These are phyloP conservation scores for Prunus dulcis DNA, from an alignment of 306 rosid genomes.

Conservation along the genomic window DNA sequence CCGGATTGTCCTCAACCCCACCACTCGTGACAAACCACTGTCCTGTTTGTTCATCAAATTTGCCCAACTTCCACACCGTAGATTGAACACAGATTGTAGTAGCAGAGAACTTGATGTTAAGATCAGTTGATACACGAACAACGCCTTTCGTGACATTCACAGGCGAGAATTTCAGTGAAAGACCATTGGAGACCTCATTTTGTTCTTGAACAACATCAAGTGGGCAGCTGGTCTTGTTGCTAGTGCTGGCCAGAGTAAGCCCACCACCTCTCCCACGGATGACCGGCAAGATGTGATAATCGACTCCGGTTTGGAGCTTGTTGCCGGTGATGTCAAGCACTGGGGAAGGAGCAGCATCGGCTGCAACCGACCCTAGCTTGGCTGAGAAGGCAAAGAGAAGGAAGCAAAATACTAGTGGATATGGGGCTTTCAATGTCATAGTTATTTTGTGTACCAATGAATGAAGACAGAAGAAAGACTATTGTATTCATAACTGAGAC, in stretches of 20 bases:
- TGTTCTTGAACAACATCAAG: conserved; percentile 49
- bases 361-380: conserved; percentile 6
- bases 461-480: neutral
- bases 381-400: conserved; percentile 16
- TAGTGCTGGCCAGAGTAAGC: conserved; percentile 32
- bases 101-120: conserved; percentile 38
- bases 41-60: conserved; percentile 25
- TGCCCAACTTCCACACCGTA: conserved; percentile 49
- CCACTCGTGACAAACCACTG: conserved; percentile 48
- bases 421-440: neutral
- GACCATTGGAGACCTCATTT: conserved; percentile 35
- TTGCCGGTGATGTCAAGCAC: conserved; percentile 43
- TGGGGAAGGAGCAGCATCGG: conserved; percentile 24
- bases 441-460: neutral
- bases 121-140: conserved; percentile 40
- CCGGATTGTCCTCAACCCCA: conserved; percentile 48
- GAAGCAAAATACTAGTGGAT: neutral
- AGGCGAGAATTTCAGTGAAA: conserved; percentile 30
- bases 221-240: conserved; percentile 35
- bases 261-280: conserved; percentile 46
- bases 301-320: conserved; percentile 12
- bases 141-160: conserved; percentile 36
- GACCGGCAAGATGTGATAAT: conserved; percentile 49
- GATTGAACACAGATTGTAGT: conserved; percentile 26
- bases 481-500: too few relatives aligned